A percentile compares a stretch with the other conserved stretches of the same genome.
Evolutionary conservation across 2,329 filamentous ascomycete species (phyloP).

Genomic region (Ceratocystis cubensis): DNA sequence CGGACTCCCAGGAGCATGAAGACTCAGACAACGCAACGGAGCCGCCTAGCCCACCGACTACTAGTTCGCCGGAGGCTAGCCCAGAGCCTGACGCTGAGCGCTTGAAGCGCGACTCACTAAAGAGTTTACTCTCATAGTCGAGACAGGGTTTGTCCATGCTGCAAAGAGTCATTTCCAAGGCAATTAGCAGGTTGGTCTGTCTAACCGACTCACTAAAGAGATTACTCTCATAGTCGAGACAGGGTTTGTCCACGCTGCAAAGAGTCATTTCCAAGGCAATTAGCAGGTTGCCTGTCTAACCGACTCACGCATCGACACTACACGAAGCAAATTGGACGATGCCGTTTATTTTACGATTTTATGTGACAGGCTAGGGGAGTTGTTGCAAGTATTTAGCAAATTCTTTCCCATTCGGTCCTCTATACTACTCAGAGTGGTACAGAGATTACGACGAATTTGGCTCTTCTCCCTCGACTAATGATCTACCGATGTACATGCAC

Average conservation of each 20-base stretch:
- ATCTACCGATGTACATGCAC: not conserved
- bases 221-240: not conserved
- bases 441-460: not conserved
- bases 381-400: not conserved
- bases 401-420: not conserved
- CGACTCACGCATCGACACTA: not conserved
- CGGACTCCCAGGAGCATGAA: constrained; percentile 26
- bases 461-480: not conserved
- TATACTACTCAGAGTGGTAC: not conserved
- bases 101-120: not conserved
- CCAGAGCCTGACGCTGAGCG: not conserved
- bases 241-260: not conserved
- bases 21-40: constrained; percentile 2
- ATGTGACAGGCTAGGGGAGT: constrained; percentile 3
- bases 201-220: not conserved
- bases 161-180: not conserved
- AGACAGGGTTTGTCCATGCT: not conserved
- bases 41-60: constrained; percentile 4
- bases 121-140: not conserved
- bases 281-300: not conserved
- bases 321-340: not conserved
- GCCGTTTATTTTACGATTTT: constrained; percentile 4
- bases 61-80: not conserved
- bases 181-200: not conserved
- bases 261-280: not conserved